These are phyloP conservation scores for Chiua sp. DNA, from an alignment of 1,284 basidiomycete genomes.

Conservation along the genomic window DNA sequence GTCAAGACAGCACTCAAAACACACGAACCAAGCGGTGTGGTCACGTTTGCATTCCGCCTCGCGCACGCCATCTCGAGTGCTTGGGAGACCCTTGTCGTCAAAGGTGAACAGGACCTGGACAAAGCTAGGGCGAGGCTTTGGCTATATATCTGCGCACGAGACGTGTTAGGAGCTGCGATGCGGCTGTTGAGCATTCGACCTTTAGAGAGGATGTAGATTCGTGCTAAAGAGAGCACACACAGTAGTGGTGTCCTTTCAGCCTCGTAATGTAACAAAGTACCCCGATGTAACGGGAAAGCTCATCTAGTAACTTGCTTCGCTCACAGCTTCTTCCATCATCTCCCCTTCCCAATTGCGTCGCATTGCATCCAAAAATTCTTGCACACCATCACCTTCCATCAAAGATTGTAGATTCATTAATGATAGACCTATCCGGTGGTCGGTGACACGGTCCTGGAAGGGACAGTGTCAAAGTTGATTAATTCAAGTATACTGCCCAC, in stretches of 20 bases:
- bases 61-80: conserved; percentile 86
- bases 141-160: conserved; percentile 88
- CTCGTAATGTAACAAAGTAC: no score
- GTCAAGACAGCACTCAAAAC: conserved; percentile 86
- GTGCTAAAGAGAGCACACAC: background rate
- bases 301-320: conserved; percentile 25
- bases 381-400: conserved; percentile 80
- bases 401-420: conserved; percentile 76
- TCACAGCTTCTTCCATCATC: conserved; percentile 71
- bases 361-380: conserved; percentile 67
- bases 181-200: conserved; percentile 88
- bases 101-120: conserved; percentile 78
- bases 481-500: background rate
- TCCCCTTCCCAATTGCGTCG: conserved; percentile 68
- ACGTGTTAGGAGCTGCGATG: conserved; percentile 90
- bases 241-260: no score
- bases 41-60: conserved; percentile 78
- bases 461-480: background rate
- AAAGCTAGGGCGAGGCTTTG: conserved; percentile 90
- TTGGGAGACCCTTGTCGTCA: conserved; percentile 89
- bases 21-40: conserved; percentile 91
- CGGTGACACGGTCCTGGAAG: conserved; percentile 88
- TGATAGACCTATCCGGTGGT: conserved; percentile 86
- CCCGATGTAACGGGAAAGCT: background rate
- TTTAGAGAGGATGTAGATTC: conserved; percentile 86